phyloP scores from a whole-genome alignment of 176 grass and related monocot species.

The Dendrocalamus sinicus region DNA sequence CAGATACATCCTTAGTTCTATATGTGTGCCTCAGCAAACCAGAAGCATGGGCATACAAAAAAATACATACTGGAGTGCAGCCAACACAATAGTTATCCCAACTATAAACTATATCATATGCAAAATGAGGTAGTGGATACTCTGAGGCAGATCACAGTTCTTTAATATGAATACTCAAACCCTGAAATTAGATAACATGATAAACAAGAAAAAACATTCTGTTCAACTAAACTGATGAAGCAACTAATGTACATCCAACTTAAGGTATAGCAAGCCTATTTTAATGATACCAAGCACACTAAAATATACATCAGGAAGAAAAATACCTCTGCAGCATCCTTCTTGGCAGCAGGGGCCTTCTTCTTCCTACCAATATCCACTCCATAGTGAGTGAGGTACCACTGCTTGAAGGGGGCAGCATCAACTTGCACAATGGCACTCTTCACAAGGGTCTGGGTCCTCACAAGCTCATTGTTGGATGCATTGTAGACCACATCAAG shows the following conservation, averaged over 20 bases:
- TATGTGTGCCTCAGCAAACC: neutral
- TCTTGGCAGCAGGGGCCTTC: conserved; percentile 61
- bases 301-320: neutral
- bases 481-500: conserved; percentile 93
- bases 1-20: neutral
- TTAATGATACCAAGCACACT: neutral
- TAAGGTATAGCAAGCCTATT: neutral
- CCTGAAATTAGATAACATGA: neutral
- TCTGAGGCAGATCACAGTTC: neutral
- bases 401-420: conserved; percentile 90
- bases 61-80: neutral
- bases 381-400: conserved; percentile 92
- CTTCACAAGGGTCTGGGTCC: conserved; percentile 92
- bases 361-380: conserved; percentile 93
- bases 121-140: neutral
- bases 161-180: neutral
- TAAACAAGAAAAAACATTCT: neutral
- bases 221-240: neutral
- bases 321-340: conserved; percentile 63
- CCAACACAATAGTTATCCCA: neutral
- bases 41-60: neutral
- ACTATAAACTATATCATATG: neutral
- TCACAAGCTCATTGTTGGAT: conserved; percentile 93
- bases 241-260: neutral
- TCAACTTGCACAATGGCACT: conserved; percentile 92